Conservation (phyloP, 495 filamentous ascomycete species). For the Neurospora sp. region DNA sequence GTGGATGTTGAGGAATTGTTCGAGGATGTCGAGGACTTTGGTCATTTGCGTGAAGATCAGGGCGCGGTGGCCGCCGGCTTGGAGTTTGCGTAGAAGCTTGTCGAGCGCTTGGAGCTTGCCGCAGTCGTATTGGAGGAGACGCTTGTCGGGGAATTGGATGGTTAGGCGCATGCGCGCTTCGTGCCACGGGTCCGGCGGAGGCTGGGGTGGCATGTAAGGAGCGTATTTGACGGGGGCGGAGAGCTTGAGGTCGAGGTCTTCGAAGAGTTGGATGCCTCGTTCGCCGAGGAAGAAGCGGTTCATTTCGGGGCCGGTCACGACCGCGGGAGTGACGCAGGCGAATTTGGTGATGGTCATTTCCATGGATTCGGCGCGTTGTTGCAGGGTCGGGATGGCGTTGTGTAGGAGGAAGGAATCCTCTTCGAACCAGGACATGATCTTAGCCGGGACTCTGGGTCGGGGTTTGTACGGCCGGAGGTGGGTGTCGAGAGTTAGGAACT, state of each 20-base stretch:
- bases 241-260: constrained; percentile 36
- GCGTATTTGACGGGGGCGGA: constrained; percentile 35
- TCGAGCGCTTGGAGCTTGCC: constrained; percentile 92
- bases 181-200: constrained; percentile 70
- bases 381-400: constrained; percentile 62
- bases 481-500: constrained; percentile 56
- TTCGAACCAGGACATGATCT: constrained; percentile 63
- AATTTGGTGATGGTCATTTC: constrained; percentile 75
- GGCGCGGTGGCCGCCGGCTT: constrained; percentile 83
- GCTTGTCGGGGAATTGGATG: constrained; percentile 94
- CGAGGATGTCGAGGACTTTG: constrained; percentile 92
- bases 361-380: constrained; percentile 59
- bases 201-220: constrained; percentile 43
- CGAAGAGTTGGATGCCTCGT: constrained; percentile 50
- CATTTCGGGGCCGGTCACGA: constrained; percentile 63
- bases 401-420: constrained; percentile 57
- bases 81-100: constrained; percentile 73
- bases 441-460: constrained; percentile 40
- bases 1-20: constrained; percentile 97
- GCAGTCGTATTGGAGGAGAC: constrained; percentile 93
- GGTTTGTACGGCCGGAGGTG: constrained; percentile 43
- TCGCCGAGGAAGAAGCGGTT: constrained; percentile 53
- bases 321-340: constrained; percentile 81
- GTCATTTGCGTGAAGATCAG: constrained; percentile 99
- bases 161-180: constrained; percentile 85